Evolutionary conservation across 2,329 filamentous ascomycete species (phyloP).

Genomic region (Westerdykella aurantiaca): DNA sequence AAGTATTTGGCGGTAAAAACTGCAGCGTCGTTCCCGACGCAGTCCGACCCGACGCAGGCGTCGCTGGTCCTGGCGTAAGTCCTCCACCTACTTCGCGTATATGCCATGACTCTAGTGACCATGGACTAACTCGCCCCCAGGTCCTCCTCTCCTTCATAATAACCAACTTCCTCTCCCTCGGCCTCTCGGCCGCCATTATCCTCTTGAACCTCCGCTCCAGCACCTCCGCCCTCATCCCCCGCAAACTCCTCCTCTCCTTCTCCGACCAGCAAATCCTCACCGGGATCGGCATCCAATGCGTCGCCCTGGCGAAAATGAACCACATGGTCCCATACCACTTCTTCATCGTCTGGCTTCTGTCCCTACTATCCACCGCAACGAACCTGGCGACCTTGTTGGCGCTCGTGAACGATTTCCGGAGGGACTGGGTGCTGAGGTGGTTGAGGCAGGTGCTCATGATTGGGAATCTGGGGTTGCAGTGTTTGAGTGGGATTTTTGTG

Average conservation of each 20-base stretch:
- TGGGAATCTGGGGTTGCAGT: conserved; percentile 56
- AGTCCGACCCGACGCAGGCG: conserved; percentile 50
- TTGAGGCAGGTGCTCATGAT: conserved; percentile 62
- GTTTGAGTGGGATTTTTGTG: conserved; percentile 53
- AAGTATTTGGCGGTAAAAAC: conserved; percentile 14
- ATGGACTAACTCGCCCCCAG: conserved; percentile 24
- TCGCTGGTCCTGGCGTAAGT: conserved; percentile 54
- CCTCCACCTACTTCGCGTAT: neutral
- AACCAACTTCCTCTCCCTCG: conserved; percentile 54
- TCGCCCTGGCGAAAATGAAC: conserved; percentile 56
- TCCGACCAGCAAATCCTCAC: conserved; percentile 65
- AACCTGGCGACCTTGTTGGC: conserved; percentile 62
- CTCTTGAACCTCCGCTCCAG: conserved; percentile 48
- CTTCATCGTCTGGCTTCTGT: conserved; percentile 65
- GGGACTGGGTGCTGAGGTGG: conserved; percentile 63
- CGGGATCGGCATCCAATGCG: conserved; percentile 61
- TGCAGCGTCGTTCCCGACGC: conserved; percentile 43
- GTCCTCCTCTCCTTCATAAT: conserved; percentile 62
- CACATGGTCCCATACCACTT: conserved; percentile 62
- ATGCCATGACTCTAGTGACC: neutral
- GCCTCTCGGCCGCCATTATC: conserved; percentile 53
- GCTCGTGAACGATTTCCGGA: conserved; percentile 59
- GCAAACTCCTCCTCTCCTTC: conserved; percentile 60
- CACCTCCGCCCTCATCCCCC: conserved; percentile 48
- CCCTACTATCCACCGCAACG: conserved; percentile 58